Percentiles rank a stretch among this genome's conserved stretches.
Evolutionary conservation across 768 basidiomycete species (phyloP).

Genomic region (Astraeus odoratus): DNA sequence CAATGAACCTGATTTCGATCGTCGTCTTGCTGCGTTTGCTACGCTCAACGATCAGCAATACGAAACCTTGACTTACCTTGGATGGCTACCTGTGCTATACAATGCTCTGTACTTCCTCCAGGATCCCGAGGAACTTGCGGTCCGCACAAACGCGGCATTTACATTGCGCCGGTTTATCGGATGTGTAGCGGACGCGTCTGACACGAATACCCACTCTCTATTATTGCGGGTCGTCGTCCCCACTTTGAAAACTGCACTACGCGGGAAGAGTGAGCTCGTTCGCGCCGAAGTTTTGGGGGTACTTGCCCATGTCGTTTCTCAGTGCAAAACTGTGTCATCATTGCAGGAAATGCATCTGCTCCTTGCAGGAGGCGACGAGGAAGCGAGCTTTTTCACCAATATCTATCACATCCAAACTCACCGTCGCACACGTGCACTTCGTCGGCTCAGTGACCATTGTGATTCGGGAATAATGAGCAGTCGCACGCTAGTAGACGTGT

Average conservation of each 20-base stretch:
- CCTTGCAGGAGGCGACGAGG: slow-evolving; percentile 82
- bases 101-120: slow-evolving; percentile 84
- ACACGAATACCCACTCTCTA: slow-evolving; percentile 41
- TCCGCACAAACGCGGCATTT: slow-evolving; percentile 75
- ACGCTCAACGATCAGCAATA: slow-evolving; percentile 64
- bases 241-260: slow-evolving; percentile 71
- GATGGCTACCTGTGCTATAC: slow-evolving; percentile 82
- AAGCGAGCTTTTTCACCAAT: slow-evolving; percentile 97
- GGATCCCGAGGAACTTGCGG: slow-evolving; percentile 80
- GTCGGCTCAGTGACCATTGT: slow-evolving; percentile 75
- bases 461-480: slow-evolving; percentile 60
- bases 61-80: slow-evolving; percentile 38
- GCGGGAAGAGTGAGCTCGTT: slow-evolving; percentile 80
- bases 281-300: slow-evolving; percentile 78
- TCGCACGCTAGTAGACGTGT: slow-evolving; percentile 68
- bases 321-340: slow-evolving; percentile 48
- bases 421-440: slow-evolving; percentile 78
- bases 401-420: slow-evolving; percentile 91
- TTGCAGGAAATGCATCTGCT: slow-evolving; percentile 78
- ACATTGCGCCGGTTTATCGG: slow-evolving; percentile 76
- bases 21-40: slow-evolving; percentile 70
- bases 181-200: slow-evolving; percentile 34
- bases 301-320: slow-evolving; percentile 64
- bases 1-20: slow-evolving; percentile 91
- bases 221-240: slow-evolving; percentile 68